Conservation (phyloP, 352 stramenopile genomes). For the Phytophthora rubi region DNA sequence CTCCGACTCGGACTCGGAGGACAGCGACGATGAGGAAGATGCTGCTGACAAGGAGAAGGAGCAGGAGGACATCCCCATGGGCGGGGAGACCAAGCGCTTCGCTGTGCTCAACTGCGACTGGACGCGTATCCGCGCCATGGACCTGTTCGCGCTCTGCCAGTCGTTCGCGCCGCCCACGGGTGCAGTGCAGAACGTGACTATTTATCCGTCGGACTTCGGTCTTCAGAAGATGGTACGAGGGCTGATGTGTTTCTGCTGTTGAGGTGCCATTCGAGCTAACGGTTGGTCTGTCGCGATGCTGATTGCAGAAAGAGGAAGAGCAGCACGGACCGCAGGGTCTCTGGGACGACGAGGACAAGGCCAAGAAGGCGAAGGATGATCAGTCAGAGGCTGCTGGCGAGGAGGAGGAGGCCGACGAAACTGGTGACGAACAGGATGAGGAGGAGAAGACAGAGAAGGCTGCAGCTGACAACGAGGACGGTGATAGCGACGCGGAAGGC, state of each 20-base stretch:
- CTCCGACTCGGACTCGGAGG: slow-evolving; percentile 63
- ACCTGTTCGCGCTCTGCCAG: slow-evolving; percentile 95
- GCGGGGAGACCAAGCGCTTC: slow-evolving; percentile 89
- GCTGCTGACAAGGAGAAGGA: slow-evolving; percentile 51
- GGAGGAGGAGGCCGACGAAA: slow-evolving; percentile 10
- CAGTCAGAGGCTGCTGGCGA: slow-evolving; percentile 28
- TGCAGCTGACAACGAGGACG: slow-evolving; percentile 27
- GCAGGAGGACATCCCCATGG: slow-evolving; percentile 82
- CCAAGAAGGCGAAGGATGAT: slow-evolving; percentile 30
- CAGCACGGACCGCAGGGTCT: slow-evolving; percentile 72
- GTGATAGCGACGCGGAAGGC: slow-evolving; percentile 40
- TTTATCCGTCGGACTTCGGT: slow-evolving; percentile 97
- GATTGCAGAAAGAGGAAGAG: slow-evolving; percentile 77
- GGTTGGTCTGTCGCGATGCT: background rate
- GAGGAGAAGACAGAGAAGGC: slow-evolving; percentile 30
- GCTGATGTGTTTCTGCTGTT: background rate
- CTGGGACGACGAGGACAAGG: slow-evolving; percentile 59
- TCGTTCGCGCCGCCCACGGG: slow-evolving; percentile 94
- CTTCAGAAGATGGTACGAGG: slow-evolving; percentile 90
- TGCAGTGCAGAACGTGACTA: slow-evolving; percentile 91
- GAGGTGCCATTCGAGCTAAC: slow-evolving; percentile 4
- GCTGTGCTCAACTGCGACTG: slow-evolving; percentile 97
- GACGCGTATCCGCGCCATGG: slow-evolving; percentile 94
- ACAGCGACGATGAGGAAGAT: slow-evolving; percentile 51
- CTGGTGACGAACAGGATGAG: slow-evolving; percentile 31